These are phyloP conservation scores for Dactylellina drechsleri DNA, from an alignment of 2,329 filamentous ascomycete species.

Conservation along the genomic window DNA sequence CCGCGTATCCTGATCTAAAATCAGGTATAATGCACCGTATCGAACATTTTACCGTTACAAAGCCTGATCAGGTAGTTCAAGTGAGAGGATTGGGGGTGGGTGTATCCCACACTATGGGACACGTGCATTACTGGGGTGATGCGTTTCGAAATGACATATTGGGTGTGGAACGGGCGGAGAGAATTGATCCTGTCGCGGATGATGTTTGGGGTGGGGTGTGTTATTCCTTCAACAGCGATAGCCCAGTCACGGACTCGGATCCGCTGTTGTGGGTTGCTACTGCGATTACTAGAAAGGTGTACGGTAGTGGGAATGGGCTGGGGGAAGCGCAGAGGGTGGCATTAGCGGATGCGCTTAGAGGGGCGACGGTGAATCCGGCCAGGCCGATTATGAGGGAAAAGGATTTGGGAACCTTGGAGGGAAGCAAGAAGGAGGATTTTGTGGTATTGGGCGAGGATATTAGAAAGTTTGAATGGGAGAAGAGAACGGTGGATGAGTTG, in stretches of 20 bases:
- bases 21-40: conserved; percentile 29
- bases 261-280: conserved; percentile 47
- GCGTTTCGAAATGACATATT: conserved; percentile 28
- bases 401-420: conserved; percentile 31
- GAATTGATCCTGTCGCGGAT: conserved; percentile 43
- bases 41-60: conserved; percentile 48
- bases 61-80: conserved; percentile 10
- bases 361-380: conserved; percentile 35
- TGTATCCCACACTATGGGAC: conserved; percentile 45
- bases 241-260: conserved; percentile 42
- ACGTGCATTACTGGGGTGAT: conserved; percentile 47
- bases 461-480: conserved; percentile 34
- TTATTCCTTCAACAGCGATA: conserved; percentile 52
- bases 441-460: conserved; percentile 29
- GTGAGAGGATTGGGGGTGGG: conserved; percentile 26
- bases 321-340: conserved; percentile 30
- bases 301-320: conserved; percentile 21
- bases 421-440: conserved; percentile 44
- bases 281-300: conserved; percentile 44
- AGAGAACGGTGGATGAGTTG: conserved; percentile 5
- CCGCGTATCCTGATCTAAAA: conserved; percentile 6
- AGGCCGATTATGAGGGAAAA: conserved; percentile 31
- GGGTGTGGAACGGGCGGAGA: conserved; percentile 23
- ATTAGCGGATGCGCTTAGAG: conserved; percentile 29
- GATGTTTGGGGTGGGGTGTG: conserved; percentile 13